A percentile compares a stretch with the other conserved stretches of the same genome.
phyloP scores from a whole-genome alignment of 2,329 filamentous ascomycete species.

The Blumeria graminis region DNA sequence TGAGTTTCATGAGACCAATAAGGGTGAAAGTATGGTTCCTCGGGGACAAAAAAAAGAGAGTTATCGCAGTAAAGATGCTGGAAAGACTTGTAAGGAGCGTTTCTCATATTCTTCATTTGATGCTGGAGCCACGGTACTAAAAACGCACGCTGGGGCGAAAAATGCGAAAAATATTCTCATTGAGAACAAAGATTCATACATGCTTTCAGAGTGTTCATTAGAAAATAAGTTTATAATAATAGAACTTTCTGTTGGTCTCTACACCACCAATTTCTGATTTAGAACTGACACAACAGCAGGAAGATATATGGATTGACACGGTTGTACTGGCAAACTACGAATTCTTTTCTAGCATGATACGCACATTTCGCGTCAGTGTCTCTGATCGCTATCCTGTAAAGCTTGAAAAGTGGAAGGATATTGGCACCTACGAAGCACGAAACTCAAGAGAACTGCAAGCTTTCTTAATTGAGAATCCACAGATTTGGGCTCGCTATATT shows the following conservation, averaged over 20 bases:
- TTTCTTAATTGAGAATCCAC: conserved; percentile 78
- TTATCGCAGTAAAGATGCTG: conserved; percentile 67
- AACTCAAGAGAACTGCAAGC: conserved; percentile 88
- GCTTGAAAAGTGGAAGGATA: conserved; percentile 66
- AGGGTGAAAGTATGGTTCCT: conserved; percentile 7
- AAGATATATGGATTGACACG: conserved; percentile 62
- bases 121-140: conserved; percentile 78
- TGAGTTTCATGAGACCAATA: conserved; percentile 7
- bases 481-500: conserved; percentile 88
- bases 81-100: conserved; percentile 89
- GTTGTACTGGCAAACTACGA: conserved; percentile 96
- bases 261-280: background rate
- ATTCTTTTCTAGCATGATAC: conserved; percentile 95
- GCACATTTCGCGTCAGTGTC: conserved; percentile 72
- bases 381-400: conserved; percentile 91
- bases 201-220: conserved; percentile 75
- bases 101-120: conserved; percentile 98
- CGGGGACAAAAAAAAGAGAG: conserved; percentile 11
- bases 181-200: conserved; percentile 97
- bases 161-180: conserved; percentile 73
- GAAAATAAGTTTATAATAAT: conserved; percentile 85
- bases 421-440: conserved; percentile 73
- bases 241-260: conserved; percentile 53
- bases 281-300: conserved; percentile 9
- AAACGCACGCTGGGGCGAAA: conserved; percentile 68